Base-by-base conservation (phyloP, 208 protist species). In the Phytomonas francai region DNA sequence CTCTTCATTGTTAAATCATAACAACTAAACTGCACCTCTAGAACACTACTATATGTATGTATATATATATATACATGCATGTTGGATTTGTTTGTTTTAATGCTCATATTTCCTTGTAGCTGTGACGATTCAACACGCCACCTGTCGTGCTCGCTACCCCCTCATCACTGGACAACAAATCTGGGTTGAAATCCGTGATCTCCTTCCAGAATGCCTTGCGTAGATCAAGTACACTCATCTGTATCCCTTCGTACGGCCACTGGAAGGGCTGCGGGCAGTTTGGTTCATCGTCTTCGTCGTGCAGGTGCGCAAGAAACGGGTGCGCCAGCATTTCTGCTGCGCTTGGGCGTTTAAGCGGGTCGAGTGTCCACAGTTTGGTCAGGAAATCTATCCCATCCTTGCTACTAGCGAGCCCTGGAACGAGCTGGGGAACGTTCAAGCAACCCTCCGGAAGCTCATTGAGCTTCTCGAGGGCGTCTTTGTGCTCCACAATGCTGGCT, bases 141-240 rank as follows among this genome's bases (percentile, higher is more conserved):
- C 39, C 19, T 14, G 39, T 45, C 39, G 39, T 45, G 39, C 39
- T 14, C 3, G 12, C 39, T 45, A 45, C 39, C 11, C 12, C 39
- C 19, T 45, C 39, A 11, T 14, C 8, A 45, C 39, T 45, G 19
- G 57, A 34, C 33, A 54, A 34, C 42, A 95, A 69, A 14, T 84
- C 65, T 2, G 87, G 86, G 68, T 94, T 92, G 81, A 83, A 96
- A 49, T 80, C 76, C 14, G 76, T 77, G 59, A 96, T 93, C n/a
- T 94, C 87, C 62, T 86, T 81, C 90, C 90, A 96, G 72, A 96
- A 96, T 12, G 88, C 90, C 1, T 73, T 72, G 30, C 90, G 81
- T 58, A 96, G 83, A 51, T 84, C 78, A 16, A 70, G n/a, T 29
- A 77, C 80, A 54, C 71, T 76, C 88, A 96, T 92, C 59, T 76